Evolutionary conservation across 1,139 yeast genomes (phyloP).

Genomic region (Pichia norvegensis): DNA sequence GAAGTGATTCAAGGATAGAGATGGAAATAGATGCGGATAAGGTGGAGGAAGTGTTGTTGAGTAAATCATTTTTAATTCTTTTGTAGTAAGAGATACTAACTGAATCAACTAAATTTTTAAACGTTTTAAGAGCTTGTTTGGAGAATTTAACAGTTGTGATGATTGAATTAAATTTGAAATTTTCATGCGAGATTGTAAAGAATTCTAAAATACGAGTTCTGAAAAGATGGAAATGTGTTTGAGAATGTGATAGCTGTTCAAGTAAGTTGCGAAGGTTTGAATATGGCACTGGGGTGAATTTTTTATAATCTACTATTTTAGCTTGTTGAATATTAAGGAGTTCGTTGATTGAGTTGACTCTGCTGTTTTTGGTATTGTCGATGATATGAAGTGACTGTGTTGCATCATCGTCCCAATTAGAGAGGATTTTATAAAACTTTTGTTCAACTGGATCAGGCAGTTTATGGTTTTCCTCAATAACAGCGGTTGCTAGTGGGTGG

Average conservation of each 20-base stretch:
- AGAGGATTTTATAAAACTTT: constrained; percentile 35
- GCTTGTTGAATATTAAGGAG: constrained; percentile 25
- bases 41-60: constrained; percentile 1
- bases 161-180: constrained; percentile 6
- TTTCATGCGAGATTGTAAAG: constrained; percentile 28
- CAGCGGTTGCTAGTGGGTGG: constrained; percentile 10
- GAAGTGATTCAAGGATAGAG: constrained; percentile 48
- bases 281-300: constrained; percentile 8
- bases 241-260: constrained; percentile 8
- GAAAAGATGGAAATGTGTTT: constrained; percentile 40
- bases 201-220: constrained; percentile 38
- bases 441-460: constrained; percentile 12
- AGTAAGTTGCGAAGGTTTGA: background rate
- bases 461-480: constrained; percentile 2
- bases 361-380: constrained; percentile 6
- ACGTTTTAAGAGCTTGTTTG: constrained; percentile 22
- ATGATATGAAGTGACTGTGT: constrained; percentile 28
- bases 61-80: constrained; percentile 1
- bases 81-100: constrained; percentile 23
- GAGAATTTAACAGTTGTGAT: constrained; percentile 30
- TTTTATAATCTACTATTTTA: constrained; percentile 10
- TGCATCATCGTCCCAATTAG: constrained; percentile 37
- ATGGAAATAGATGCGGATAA: constrained; percentile 17
- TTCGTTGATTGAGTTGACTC: constrained; percentile 10
- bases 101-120: constrained; percentile 30